Evolutionary conservation across 2,329 filamentous ascomycete species (phyloP).

Genomic region (Trichoderma atrobrunneum): DNA sequence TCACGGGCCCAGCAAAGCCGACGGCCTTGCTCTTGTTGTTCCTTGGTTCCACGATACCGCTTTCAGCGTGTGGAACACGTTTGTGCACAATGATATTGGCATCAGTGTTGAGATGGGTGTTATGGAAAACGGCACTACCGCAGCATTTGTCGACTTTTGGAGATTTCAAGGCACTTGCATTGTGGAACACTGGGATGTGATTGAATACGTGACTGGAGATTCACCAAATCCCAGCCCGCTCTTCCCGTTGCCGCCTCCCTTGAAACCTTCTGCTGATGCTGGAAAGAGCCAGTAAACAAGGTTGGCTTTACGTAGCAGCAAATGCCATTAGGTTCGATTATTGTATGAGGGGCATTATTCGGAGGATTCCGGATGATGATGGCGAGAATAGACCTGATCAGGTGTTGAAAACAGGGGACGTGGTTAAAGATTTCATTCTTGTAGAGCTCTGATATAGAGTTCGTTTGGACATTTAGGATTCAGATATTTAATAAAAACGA

Average conservation of each 20-base stretch:
- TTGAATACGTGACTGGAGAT: neutral
- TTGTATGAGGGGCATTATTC: neutral
- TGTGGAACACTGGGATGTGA: neutral
- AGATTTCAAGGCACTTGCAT: neutral
- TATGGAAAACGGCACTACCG: neutral
- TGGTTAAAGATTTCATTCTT: neutral
- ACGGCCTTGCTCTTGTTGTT: neutral
- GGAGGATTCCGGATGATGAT: neutral
- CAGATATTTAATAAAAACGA: no score
- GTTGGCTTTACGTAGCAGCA: neutral
- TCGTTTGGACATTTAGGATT: neutral
- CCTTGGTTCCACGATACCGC: neutral
- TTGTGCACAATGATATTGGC: neutral
- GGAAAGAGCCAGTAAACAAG: neutral
- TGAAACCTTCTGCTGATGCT: neutral
- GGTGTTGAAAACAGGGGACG: neutral
- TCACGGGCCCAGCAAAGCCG: neutral
- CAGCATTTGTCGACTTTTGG: neutral
- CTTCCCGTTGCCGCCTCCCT: neutral
- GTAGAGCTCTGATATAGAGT: neutral
- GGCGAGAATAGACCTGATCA: no score
- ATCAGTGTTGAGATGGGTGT: neutral
- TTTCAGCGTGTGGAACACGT: neutral
- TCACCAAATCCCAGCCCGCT: neutral
- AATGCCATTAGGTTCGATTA: neutral